A percentile compares a stretch with the other conserved stretches of the same genome.
phyloP scores from a whole-genome alignment of 257 asterid species.

The Solanum virginianum region DNA sequence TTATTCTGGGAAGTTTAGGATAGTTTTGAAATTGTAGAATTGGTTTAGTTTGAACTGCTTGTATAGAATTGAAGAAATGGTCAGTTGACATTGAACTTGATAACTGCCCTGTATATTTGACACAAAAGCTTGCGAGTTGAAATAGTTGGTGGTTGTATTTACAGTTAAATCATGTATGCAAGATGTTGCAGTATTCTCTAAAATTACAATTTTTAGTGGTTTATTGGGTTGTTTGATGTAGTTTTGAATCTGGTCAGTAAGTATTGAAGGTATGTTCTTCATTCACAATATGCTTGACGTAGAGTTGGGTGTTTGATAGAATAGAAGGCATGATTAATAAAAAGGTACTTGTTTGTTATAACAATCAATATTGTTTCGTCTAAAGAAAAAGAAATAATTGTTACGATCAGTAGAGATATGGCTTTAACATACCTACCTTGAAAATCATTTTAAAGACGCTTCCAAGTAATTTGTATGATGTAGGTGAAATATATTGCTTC shows the following conservation, averaged over 20 bases:
- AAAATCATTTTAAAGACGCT: too few species aligned
- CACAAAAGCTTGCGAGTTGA: not conserved
- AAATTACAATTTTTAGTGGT: not conserved
- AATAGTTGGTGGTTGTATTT: not conserved
- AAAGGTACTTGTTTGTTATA: not conserved
- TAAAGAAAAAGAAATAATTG: not conserved
- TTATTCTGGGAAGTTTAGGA: not conserved
- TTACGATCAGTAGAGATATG: not conserved
- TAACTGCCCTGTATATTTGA: not conserved
- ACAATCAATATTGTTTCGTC: not conserved
- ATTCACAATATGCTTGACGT: not conserved
- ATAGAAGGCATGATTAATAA: not conserved
- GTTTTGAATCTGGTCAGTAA: not conserved
- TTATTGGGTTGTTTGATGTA: not conserved
- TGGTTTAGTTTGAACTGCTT: not conserved
- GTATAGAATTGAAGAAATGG: not conserved
- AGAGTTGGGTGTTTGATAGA: not conserved
- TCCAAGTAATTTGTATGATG: too few species aligned
- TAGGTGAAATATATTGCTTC: too few species aligned
- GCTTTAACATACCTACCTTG: not conserved
- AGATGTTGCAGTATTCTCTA: not conserved
- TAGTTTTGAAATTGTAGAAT: not conserved
- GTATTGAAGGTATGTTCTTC: not conserved
- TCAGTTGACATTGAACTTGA: not conserved
- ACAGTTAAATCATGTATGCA: not conserved